These are phyloP conservation scores for Erucastrum elatum DNA, from an alignment of 345 rosid species.

Conservation along the genomic window DNA sequence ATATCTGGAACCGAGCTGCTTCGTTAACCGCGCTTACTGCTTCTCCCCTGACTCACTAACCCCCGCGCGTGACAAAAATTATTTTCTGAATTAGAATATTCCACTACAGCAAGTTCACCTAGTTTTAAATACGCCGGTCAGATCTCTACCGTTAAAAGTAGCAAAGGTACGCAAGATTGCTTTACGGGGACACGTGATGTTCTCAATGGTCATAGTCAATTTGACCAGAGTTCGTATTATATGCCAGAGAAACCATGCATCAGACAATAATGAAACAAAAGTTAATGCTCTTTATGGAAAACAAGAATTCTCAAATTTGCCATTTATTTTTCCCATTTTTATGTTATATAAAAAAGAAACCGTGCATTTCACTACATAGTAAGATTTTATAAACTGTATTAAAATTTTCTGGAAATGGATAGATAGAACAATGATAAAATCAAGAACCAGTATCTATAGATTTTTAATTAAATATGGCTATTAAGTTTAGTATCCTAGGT, in stretches of 20 bases:
- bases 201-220: slow-evolving; percentile 32
- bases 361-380: slow-evolving; percentile 2
- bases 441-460: slow-evolving; percentile 27
- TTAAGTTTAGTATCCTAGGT: slow-evolving; percentile 35
- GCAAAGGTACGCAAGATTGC: not conserved
- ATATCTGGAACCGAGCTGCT: slow-evolving; percentile 25
- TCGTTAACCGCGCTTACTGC: slow-evolving; percentile 30
- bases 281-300: slow-evolving; percentile 26
- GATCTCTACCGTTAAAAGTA: slow-evolving; percentile 25
- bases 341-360: not conserved
- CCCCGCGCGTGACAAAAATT: slow-evolving; percentile 37
- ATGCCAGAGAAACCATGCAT: slow-evolving; percentile 35
- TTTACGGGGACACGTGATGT: slow-evolving; percentile 43
- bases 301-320: slow-evolving; percentile 15
- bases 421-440: slow-evolving; percentile 32
- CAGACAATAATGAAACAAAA: slow-evolving; percentile 33
- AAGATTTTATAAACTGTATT: not conserved
- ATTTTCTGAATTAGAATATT: not conserved
- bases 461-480: slow-evolving; percentile 3
- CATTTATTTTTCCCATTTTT: slow-evolving; percentile 4
- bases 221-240: slow-evolving; percentile 41
- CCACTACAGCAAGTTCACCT: slow-evolving; percentile 21
- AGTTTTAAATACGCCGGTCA: not conserved
- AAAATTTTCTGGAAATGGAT: slow-evolving; percentile 28
- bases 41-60: slow-evolving; percentile 36